phyloP scores from a whole-genome alignment of 1,139 yeast species.

The Candida dubliniensis region DNA sequence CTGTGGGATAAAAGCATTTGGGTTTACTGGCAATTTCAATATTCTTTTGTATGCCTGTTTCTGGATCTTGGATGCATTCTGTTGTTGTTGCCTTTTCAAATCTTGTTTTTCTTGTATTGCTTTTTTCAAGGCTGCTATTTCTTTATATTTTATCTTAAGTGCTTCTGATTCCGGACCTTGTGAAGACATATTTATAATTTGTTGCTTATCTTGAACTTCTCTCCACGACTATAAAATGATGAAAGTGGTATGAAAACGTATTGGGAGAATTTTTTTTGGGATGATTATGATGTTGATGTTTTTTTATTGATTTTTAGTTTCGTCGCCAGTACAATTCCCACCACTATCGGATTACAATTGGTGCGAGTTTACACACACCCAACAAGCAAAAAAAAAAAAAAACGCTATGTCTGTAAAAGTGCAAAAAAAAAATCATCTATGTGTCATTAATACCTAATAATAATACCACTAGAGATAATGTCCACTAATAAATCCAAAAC shows the following conservation, averaged over 20 bases:
- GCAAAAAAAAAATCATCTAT: too few species aligned
- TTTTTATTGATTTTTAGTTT: too few species aligned
- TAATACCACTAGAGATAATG: slow-evolving; percentile 4
- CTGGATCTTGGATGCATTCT: slow-evolving; percentile 6
- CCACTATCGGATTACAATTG: too few species aligned
- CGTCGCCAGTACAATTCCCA: too few species aligned
- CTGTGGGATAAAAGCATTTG: background rate
- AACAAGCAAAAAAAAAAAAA: too few species aligned
- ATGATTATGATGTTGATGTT: too few species aligned
- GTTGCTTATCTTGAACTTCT: too few species aligned
- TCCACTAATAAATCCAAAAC: slow-evolving; percentile 25
- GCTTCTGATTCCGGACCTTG: slow-evolving; percentile 19
- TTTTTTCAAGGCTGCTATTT: slow-evolving; percentile 33
- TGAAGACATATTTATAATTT: slow-evolving; percentile 11
- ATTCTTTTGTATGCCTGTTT: slow-evolving; percentile 3
- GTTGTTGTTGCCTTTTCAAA: slow-evolving; percentile 8
- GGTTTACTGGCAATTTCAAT: slow-evolving; percentile 1
- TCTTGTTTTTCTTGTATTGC: slow-evolving; percentile 24
- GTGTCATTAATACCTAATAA: background rate
- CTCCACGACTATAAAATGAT: too few species aligned
- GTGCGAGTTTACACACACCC: too few species aligned
- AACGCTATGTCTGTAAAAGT: too few species aligned
- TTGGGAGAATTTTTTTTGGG: too few species aligned
- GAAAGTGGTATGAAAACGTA: too few species aligned
- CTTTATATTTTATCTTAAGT: slow-evolving; percentile 31